phyloP scores from a whole-genome alignment of 345 rosid genomes.

The Brassica cretica region DNA sequence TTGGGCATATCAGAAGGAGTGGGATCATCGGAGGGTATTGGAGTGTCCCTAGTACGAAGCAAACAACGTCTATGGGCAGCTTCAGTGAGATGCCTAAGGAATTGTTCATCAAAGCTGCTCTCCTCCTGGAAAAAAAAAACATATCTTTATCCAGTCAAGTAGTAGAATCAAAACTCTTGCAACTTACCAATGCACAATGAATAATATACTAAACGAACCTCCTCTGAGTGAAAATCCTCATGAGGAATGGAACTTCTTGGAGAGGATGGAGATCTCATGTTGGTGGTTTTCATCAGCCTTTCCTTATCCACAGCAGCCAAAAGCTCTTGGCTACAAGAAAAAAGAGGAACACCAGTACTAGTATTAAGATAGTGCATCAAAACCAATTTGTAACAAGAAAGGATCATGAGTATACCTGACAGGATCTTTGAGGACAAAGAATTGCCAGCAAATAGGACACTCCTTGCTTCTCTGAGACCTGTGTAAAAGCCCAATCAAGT shows the following conservation, averaged over 20 bases:
- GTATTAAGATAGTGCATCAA: neutral
- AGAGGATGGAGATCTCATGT: conserved; percentile 32
- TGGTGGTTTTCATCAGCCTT: conserved; percentile 50
- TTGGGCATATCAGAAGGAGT: conserved; percentile 32
- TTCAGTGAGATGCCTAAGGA: conserved; percentile 66
- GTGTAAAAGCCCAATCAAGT: conserved; percentile 5
- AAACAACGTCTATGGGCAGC: conserved; percentile 54
- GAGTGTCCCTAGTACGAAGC: conserved; percentile 58
- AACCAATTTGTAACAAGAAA: neutral
- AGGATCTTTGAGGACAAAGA: conserved; percentile 65
- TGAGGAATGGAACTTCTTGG: conserved; percentile 28
- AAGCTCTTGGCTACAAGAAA: conserved; percentile 74
- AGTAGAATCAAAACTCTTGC: neutral
- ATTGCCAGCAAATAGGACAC: conserved; percentile 93
- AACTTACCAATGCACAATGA: neutral
- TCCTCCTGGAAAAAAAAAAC: conserved; percentile 46
- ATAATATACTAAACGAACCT: conserved; percentile 41
- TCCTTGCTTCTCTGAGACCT: conserved; percentile 98
- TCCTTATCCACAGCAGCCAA: conserved; percentile 66
- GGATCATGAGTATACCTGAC: conserved; percentile 48
- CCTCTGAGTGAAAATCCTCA: conserved; percentile 49
- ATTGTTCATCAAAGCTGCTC: conserved; percentile 57
- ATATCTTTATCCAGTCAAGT: neutral
- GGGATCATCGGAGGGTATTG: conserved; percentile 42
- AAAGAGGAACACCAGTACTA: neutral